Evolutionary conservation across 768 basidiomycete species (phyloP).

Genomic region (Pleurotus platypus): DNA sequence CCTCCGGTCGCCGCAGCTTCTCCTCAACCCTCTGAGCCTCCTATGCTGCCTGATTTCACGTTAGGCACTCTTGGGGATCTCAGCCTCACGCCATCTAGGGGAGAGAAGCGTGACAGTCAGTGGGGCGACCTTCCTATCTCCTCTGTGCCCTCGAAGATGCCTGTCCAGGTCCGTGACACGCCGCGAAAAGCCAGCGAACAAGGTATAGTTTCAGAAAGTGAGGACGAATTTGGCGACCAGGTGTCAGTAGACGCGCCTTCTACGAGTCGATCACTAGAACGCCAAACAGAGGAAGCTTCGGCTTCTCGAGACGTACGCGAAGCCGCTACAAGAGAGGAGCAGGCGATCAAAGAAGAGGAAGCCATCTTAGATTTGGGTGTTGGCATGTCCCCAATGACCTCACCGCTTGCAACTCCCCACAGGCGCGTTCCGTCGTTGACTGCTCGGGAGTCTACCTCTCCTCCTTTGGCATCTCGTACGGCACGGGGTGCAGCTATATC

Average conservation of each 20-base stretch:
- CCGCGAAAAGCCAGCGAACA: constrained; percentile 6
- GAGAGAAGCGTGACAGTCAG: constrained; percentile 1
- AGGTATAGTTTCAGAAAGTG: constrained; percentile 4
- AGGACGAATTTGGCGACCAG: constrained; percentile 3
- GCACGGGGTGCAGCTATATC: constrained; percentile 9
- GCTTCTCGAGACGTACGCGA: background rate
- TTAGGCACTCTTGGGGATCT: constrained; percentile 3
- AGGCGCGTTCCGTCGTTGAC: constrained; percentile 35
- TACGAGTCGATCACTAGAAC: background rate
- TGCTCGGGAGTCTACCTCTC: constrained; percentile 64
- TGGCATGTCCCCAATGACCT: constrained; percentile 6
- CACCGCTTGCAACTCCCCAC: constrained; percentile 29
- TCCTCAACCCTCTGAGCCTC: constrained; percentile 5
- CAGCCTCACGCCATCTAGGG: background rate
- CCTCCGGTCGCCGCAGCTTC: constrained; percentile 31
- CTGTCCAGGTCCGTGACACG: constrained; percentile 27
- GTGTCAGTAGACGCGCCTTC: background rate
- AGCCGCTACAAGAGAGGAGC: background rate
- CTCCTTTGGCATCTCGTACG: constrained; percentile 44
- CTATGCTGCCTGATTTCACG: constrained; percentile 1
- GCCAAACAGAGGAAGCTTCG: background rate
- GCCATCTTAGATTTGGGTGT: background rate
- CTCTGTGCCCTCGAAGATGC: constrained; percentile 44
- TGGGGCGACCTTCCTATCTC: constrained; percentile 28
- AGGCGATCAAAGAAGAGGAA: background rate